Evolutionary conservation across 139 green algal genomes (phyloP), one percentile per base, ranked within the genome.

Genomic region (Micromonas pusilla): DNA sequence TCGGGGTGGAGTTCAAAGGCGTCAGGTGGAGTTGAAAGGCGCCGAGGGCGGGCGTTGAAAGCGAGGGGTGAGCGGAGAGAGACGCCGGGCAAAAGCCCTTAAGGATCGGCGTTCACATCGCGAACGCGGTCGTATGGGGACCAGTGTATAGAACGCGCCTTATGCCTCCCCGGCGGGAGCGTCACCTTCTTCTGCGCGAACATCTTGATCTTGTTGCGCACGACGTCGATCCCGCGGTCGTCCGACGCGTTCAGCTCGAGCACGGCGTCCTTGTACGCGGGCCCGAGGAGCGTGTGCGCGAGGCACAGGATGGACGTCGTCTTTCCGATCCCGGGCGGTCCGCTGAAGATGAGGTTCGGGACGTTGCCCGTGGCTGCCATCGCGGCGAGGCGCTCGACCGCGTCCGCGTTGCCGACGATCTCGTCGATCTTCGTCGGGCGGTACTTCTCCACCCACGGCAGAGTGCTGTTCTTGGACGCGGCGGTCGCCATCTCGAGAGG

Each of bases 161-260:
- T 75, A 80, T 98, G 92, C 0, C 93, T 76, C 0, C 94, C 93
- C 0, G 88, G 88, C 0, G 95, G 96, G 66, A 98, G 87, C 1
- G 91, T 98, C 2, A 96, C 90, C 84, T 97, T 97, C 79, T 96
- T 96, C 83, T 98, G 95, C 1, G 96, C 95, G 89, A 99, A 99
- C 90, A 98, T 97, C 87, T 99, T 99, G 83, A 99, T 98, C 81
- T 96, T 98, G 87, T 98, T 97, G 57, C 96, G 88, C 39, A 99
- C 96, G 5, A 98, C 93, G 62, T 99, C 94, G 57, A 99, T 99
- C 13, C 96, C 96, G 71, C 93, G 88, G 80, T 99, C 96, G 74
- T 99, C 93, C 5, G 91, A 97, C 1, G 96, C 96, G 77, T 99
- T 99, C 4, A 99, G 90, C 84, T 97, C 93, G 72, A 99, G 86